Conservation (phyloP, 1,139 yeast genomes). For the Magnusiomyces fungicola region DNA sequence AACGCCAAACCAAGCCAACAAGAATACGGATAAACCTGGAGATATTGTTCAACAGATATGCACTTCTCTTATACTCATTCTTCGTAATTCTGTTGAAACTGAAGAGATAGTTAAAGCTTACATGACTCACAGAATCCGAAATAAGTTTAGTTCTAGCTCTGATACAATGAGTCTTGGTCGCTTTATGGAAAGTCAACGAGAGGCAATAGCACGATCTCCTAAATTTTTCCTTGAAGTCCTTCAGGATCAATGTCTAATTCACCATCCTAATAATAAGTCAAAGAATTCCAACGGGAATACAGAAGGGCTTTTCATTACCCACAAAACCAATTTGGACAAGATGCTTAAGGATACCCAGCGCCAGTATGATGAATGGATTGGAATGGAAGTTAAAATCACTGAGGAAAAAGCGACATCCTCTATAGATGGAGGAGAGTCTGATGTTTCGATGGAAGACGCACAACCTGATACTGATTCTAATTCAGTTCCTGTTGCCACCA, state of each 20-base stretch:
- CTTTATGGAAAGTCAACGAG: slow-evolving; percentile 48
- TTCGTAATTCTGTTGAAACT: slow-evolving; percentile 68
- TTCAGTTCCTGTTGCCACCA: not conserved
- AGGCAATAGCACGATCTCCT: slow-evolving; percentile 55
- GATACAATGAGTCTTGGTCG: slow-evolving; percentile 39
- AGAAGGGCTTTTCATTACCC: not conserved
- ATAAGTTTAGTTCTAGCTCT: slow-evolving; percentile 36
- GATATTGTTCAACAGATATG: slow-evolving; percentile 28
- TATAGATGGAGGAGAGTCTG: slow-evolving; percentile 11
- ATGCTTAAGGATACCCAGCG: not conserved
- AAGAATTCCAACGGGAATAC: too few species aligned
- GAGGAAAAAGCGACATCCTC: not conserved
- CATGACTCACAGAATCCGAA: slow-evolving; percentile 34
- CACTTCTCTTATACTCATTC: slow-evolving; percentile 35
- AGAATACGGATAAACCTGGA: slow-evolving; percentile 4
- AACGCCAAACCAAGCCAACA: not conserved
- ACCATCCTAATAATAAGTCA: slow-evolving; percentile 22
- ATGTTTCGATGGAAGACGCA: slow-evolving; percentile 16
- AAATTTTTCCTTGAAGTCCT: slow-evolving; percentile 47
- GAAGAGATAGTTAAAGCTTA: slow-evolving; percentile 42
- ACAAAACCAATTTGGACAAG: not conserved
- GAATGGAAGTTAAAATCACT: not conserved
- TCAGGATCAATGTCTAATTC: slow-evolving; percentile 32
- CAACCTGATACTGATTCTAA: not conserved
- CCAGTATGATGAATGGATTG: not conserved